Base-by-base conservation (phyloP, 768 basidiomycete genomes). In the Collybia sp. region DNA sequence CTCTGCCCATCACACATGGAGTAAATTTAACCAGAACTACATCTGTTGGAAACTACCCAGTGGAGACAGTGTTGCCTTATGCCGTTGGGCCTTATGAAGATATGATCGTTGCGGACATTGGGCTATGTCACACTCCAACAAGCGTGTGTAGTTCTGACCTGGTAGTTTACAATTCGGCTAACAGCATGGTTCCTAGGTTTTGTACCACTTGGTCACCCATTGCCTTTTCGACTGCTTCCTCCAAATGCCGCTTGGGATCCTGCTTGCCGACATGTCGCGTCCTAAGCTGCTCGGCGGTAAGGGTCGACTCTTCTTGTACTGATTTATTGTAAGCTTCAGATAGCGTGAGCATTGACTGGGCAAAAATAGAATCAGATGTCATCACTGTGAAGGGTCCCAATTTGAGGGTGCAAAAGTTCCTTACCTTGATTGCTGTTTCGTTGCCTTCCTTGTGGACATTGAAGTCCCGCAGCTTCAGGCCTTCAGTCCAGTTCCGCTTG, bases 401-500 rank as follows among this genome's bases (percentile, higher is more conserved):
- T 20, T 12, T 13, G 18, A 46, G 20, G 33, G 47, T 56, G 19
- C 44, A 48, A 42, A 12, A 42, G 13, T 44, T 25, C 54, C 78
- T 49, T 60, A 94, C 95, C 82, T 96, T 93, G 73, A 99, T 93
- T 25, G 89, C 85, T 58, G 83, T 85, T 70, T 98, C 93, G 58
- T 98, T 98, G 25, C 70, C 70, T 65, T 89, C 82, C 60, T 93
- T 92, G 66, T 94, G 90, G 44, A 77, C 67, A 65, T 87, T 79
- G 67, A 97, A 98, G 67, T 98, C 93, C 35, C 83, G 77, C 59
- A 99, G 65, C 62, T 88, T 91, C 53, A 99, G 70, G 1, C 95
- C 96, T 64, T 98, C 94, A 2, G 96, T 98, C 96, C 96, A 99
- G 61, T 96, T 95, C 58, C 93, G 77, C 67, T 98, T 98, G 73